Conservation (phyloP, 2,329 filamentous ascomycete species). For the Diaporthe citriasiana region DNA sequence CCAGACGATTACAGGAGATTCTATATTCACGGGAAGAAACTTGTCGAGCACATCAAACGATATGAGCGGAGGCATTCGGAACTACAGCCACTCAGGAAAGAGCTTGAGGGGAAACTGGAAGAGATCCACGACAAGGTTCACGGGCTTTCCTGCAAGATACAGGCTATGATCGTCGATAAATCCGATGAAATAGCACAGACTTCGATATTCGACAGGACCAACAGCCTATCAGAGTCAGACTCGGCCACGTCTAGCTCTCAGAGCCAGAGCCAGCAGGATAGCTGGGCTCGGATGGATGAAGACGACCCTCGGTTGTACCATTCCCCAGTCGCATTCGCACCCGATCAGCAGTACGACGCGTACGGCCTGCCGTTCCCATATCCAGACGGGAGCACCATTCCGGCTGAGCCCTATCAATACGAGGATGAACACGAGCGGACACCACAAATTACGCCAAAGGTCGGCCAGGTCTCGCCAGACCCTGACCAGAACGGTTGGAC, state of each 20-base stretch:
- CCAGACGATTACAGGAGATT: slow-evolving; percentile 68
- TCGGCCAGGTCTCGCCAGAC: slow-evolving; percentile 44
- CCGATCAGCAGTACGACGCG: slow-evolving; percentile 49
- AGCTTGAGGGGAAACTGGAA: slow-evolving; percentile 54
- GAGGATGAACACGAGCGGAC: slow-evolving; percentile 51
- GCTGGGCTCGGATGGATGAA: slow-evolving; percentile 45
- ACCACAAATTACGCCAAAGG: slow-evolving; percentile 43
- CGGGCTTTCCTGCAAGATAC: slow-evolving; percentile 57
- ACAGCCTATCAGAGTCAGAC: slow-evolving; percentile 62
- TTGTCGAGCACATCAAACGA: slow-evolving; percentile 59
- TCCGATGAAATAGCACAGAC: slow-evolving; percentile 51
- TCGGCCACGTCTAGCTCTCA: slow-evolving; percentile 58
- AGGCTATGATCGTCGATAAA: slow-evolving; percentile 55
- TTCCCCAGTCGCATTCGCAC: slow-evolving; percentile 50
- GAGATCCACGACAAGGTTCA: slow-evolving; percentile 59
- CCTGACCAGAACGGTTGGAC: slow-evolving; percentile 42
- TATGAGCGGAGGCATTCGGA: slow-evolving; percentile 52
- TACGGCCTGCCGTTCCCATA: slow-evolving; percentile 53
- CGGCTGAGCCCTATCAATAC: slow-evolving; percentile 44
- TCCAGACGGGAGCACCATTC: slow-evolving; percentile 48
- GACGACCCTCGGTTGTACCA: slow-evolving; percentile 49
- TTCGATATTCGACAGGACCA: slow-evolving; percentile 66
- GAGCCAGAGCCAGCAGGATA: slow-evolving; percentile 48
- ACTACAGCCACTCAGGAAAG: slow-evolving; percentile 49
- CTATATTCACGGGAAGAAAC: slow-evolving; percentile 63